These are phyloP conservation scores for Vanilla planifolia DNA, from an alignment of 106 monocot species.

Conservation along the genomic window DNA sequence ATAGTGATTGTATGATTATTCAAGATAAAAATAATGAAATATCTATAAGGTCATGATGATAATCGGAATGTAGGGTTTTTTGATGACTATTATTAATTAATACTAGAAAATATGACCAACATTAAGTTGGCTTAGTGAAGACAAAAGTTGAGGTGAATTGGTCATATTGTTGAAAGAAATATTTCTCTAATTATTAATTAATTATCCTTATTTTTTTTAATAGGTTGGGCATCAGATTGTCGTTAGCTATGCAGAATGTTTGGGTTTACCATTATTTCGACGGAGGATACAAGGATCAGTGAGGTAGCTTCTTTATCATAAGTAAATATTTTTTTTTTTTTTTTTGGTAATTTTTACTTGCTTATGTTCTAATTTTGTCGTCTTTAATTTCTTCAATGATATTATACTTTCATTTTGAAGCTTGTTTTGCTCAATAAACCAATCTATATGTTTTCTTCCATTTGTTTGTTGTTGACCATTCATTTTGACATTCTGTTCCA, in stretches of 20 bases:
- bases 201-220: not conserved
- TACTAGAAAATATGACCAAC: not conserved
- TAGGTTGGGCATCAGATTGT: constrained; percentile 97
- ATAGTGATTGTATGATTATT: too few relatives aligned
- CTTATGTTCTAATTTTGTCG: not conserved
- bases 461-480: not conserved
- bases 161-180: not conserved
- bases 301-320: constrained; percentile 30
- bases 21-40: too few relatives aligned
- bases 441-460: not conserved
- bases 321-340: not conserved
- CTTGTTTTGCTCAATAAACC: too few relatives aligned
- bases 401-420: too few relatives aligned
- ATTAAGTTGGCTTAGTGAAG: not conserved
- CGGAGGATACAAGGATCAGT: constrained; percentile 72
- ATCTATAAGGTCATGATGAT: too few relatives aligned
- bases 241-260: constrained; percentile 86
- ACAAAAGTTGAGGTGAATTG: not conserved
- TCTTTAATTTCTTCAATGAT: not conserved
- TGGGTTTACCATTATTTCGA: constrained; percentile 89
- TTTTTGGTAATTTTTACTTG: not conserved
- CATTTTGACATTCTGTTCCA: too few relatives aligned
- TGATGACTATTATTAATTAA: too few relatives aligned
- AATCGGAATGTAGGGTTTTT: too few relatives aligned
- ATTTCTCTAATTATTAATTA: not conserved